Evolutionary conservation across 177 flowering plant genomes (phyloP).

Genomic region (Vitis hybrid): DNA sequence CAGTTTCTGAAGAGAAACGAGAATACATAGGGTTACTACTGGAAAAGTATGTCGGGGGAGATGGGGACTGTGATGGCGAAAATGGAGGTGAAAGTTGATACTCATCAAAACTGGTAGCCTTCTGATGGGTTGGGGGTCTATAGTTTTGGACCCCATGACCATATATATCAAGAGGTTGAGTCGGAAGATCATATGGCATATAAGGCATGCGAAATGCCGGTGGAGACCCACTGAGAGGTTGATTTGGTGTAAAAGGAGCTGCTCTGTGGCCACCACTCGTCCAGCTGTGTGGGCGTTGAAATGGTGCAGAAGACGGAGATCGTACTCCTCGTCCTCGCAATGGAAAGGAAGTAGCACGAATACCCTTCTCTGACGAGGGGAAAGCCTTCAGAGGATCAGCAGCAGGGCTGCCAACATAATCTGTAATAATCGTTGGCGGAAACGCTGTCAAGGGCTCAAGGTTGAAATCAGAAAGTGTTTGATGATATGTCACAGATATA

Average conservation of each 20-base stretch:
- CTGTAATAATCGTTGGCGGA: constrained; percentile 70
- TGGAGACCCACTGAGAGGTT: constrained; percentile 48
- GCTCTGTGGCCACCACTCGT: constrained; percentile 63
- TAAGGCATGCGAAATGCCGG: constrained; percentile 40
- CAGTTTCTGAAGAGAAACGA: constrained; percentile 54
- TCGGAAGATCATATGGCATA: constrained; percentile 43
- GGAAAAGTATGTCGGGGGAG: constrained; percentile 56
- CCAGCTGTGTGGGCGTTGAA: constrained; percentile 89
- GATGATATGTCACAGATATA: constrained; percentile 63
- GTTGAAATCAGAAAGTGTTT: constrained; percentile 62
- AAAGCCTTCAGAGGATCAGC: constrained; percentile 75
- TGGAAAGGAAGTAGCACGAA: constrained; percentile 49
- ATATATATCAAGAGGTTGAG: constrained; percentile 52
- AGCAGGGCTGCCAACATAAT: constrained; percentile 92
- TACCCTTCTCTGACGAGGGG: constrained; percentile 39
- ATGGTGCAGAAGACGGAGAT: constrained; percentile 44
- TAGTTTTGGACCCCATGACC: constrained; percentile 38
- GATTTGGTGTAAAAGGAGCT: constrained; percentile 36
- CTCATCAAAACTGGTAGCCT: constrained; percentile 55
- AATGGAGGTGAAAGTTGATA: constrained; percentile 84
- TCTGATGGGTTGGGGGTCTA: constrained; percentile 41
- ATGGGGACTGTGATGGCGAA: constrained; percentile 73
- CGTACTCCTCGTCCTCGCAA: constrained; percentile 45
- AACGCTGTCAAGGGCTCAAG: constrained; percentile 48
- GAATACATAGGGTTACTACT: constrained; percentile 36